Percentiles rank a stretch among this genome's conserved stretches.
Evolutionary conservation across 352 stramenopile genomes (phyloP).

Genomic region (Aphanomyces invadans): DNA sequence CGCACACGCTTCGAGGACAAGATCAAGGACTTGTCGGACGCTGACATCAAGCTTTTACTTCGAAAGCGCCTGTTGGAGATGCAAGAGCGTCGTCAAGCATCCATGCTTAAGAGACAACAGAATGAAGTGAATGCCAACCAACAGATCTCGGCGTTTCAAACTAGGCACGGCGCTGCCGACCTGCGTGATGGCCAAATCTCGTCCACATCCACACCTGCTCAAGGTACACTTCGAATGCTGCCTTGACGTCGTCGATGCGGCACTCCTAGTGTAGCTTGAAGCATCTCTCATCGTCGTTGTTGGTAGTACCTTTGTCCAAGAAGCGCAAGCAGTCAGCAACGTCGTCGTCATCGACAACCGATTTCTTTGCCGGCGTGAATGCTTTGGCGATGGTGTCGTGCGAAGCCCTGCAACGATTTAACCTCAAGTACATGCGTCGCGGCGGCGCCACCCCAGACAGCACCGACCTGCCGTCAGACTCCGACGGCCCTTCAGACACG

Average conservation of each 20-base stretch:
- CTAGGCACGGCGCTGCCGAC: not conserved
- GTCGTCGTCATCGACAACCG: not conserved
- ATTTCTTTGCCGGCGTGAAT: conserved; percentile 20
- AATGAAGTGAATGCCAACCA: conserved; percentile 14
- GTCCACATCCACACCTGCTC: not conserved
- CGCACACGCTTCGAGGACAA: conserved; percentile 6
- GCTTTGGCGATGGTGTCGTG: conserved; percentile 15
- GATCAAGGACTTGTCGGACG: conserved; percentile 24
- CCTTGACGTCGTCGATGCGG: too few relatives aligned
- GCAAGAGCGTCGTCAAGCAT: conserved; percentile 6
- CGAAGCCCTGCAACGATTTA: conserved; percentile 14
- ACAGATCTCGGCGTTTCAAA: conserved; percentile 16
- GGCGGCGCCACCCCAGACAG: too few relatives aligned
- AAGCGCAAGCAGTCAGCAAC: conserved; percentile 6
- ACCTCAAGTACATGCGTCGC: not conserved
- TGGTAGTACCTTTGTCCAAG: conserved; percentile 8
- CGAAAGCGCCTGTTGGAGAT: conserved; percentile 21
- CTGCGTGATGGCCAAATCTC: not conserved
- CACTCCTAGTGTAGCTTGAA: too few relatives aligned
- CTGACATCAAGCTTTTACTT: conserved; percentile 19
- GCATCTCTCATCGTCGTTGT: too few relatives aligned
- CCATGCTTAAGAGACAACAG: conserved; percentile 3
- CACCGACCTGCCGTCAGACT: too few relatives aligned
- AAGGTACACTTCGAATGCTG: too few relatives aligned
- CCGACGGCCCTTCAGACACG: too few relatives aligned